Conservation (phyloP, 352 stramenopile species). For the Phytophthora foliorum region DNA sequence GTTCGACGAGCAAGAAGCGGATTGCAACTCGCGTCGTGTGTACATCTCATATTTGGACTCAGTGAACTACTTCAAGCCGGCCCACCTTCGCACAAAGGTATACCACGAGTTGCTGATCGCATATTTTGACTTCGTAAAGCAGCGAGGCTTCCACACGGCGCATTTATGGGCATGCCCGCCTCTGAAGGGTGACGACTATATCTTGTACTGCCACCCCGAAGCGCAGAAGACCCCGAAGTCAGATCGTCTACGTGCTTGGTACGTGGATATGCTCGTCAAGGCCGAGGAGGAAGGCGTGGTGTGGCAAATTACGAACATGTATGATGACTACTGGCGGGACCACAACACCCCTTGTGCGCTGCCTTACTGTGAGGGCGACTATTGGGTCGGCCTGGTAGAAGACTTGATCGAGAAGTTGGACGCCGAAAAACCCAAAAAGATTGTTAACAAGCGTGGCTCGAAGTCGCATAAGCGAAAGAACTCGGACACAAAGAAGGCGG, state of each 20-base stretch:
- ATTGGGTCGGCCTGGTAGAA: slow-evolving; percentile 89
- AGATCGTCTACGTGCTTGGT: slow-evolving; percentile 97
- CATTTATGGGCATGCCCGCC: slow-evolving; percentile 99
- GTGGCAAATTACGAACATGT: slow-evolving; percentile 96
- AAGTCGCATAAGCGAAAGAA: slow-evolving; percentile 73
- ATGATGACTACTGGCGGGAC: slow-evolving; percentile 95
- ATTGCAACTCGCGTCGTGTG: slow-evolving; percentile 95
- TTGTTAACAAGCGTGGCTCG: slow-evolving; percentile 58
- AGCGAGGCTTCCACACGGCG: slow-evolving; percentile 97
- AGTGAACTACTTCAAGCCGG: slow-evolving; percentile 99
- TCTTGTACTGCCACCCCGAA: slow-evolving; percentile 99
- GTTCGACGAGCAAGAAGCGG: slow-evolving; percentile 97
- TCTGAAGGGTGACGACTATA: slow-evolving; percentile 99
- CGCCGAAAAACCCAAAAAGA: slow-evolving; percentile 83
- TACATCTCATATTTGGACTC: slow-evolving; percentile 99
- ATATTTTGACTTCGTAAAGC: slow-evolving; percentile 98
- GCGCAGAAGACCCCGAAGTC: slow-evolving; percentile 99
- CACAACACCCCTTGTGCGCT: slow-evolving; percentile 86
- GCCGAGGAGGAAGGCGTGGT: slow-evolving; percentile 93
- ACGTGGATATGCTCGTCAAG: slow-evolving; percentile 91
- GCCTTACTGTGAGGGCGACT: slow-evolving; percentile 91
- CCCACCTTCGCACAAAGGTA: slow-evolving; percentile 97
- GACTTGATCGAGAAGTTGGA: slow-evolving; percentile 93
- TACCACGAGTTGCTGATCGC: slow-evolving; percentile 99
- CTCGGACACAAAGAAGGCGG: slow-evolving; percentile 70